Evolutionary conservation across 495 filamentous ascomycete species (phyloP).

Genomic region (Hyaloscypha hepaticicola): DNA sequence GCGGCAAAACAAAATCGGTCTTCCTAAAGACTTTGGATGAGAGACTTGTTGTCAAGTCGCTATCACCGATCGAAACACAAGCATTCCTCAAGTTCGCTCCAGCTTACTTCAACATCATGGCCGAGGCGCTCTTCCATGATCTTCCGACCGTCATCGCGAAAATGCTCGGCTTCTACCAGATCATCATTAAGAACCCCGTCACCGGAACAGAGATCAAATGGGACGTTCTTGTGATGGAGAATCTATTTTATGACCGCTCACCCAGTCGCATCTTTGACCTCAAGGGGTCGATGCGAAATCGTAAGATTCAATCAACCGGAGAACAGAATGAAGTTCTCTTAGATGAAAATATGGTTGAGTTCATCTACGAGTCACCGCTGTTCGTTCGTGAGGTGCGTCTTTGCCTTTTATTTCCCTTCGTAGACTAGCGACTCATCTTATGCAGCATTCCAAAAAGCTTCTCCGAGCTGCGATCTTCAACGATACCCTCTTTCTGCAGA

Average conservation of each 20-base stretch:
- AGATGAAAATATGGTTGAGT: conserved; percentile 99
- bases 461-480: conserved; percentile 88
- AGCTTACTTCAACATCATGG: conserved; percentile 96
- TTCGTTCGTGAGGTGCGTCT: conserved; percentile 70
- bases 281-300: conserved; percentile 97
- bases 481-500: conserved; percentile 88
- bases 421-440: conserved; percentile 1
- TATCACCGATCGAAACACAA: conserved; percentile 86
- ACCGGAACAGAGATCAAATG: conserved; percentile 94
- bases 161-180: conserved; percentile 98
- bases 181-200: conserved; percentile 90
- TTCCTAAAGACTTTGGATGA: conserved; percentile 97
- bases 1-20: conserved; percentile 96
- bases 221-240: conserved; percentile 95
- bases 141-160: conserved; percentile 97
- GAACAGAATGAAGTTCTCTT: conserved; percentile 94
- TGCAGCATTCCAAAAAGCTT: conserved; percentile 78
- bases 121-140: conserved; percentile 92
- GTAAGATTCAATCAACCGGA: conserved; percentile 90
- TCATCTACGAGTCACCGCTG: conserved; percentile 94
- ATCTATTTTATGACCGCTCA: conserved; percentile 93
- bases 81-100: conserved; percentile 95
- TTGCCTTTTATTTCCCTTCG: neutral
- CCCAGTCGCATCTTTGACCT: conserved; percentile 95
- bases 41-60: conserved; percentile 78